Conservation (phyloP, 495 filamentous ascomycete genomes). For the Penicillium atrosanguineum region DNA sequence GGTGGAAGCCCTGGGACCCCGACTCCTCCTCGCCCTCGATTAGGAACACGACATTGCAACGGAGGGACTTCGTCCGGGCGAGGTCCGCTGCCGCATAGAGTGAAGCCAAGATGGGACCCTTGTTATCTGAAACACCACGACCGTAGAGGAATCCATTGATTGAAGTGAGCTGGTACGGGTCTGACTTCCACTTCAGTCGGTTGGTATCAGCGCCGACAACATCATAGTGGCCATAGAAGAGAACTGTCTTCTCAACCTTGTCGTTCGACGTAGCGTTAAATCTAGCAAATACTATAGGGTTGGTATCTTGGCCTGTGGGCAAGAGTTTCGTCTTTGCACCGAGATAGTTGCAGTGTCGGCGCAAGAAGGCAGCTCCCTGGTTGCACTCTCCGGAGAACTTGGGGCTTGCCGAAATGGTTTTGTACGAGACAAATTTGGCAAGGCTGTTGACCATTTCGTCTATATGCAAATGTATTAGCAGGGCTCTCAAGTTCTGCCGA, state of each 20-base stretch:
- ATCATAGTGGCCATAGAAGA: slow-evolving; percentile 99
- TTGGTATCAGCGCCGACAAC: slow-evolving; percentile 91
- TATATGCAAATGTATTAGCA: slow-evolving; percentile 17
- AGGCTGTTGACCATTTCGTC: slow-evolving; percentile 83
- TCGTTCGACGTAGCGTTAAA: slow-evolving; percentile 61
- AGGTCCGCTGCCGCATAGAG: slow-evolving; percentile 90
- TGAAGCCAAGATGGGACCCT: slow-evolving; percentile 89
- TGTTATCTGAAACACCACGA: slow-evolving; percentile 96
- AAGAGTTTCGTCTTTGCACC: slow-evolving; percentile 87
- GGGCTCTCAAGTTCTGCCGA: not conserved
- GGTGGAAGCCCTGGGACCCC: slow-evolving; percentile 83
- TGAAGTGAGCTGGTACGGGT: slow-evolving; percentile 83
- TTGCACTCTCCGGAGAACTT: slow-evolving; percentile 87
- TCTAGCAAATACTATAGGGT: slow-evolving; percentile 86
- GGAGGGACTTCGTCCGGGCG: slow-evolving; percentile 69
- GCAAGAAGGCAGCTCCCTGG: slow-evolving; percentile 85
- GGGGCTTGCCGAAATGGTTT: slow-evolving; percentile 81
- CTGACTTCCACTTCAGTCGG: slow-evolving; percentile 71
- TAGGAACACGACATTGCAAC: slow-evolving; percentile 84
- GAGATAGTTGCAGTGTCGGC: slow-evolving; percentile 82
- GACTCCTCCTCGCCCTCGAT: slow-evolving; percentile 98
- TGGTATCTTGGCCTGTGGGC: slow-evolving; percentile 67
- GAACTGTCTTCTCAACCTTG: slow-evolving; percentile 74
- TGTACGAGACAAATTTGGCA: slow-evolving; percentile 81
- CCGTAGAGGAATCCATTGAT: slow-evolving; percentile 93